phyloP scores from a whole-genome alignment of 192 early-diverging fungal genomes.

The Coemansia sp. region DNA sequence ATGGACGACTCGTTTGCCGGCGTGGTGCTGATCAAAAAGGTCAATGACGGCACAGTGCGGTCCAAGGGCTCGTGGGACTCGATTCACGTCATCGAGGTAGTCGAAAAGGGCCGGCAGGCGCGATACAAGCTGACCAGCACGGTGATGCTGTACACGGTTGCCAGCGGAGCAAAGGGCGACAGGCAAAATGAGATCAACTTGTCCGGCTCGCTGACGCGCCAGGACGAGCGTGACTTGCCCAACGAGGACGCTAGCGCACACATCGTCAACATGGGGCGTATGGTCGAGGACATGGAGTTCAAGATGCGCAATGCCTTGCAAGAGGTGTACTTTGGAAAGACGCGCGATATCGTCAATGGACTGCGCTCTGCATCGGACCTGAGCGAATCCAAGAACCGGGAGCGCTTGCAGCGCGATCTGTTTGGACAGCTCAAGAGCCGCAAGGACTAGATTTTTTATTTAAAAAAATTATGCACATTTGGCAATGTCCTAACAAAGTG shows the following conservation, averaged over 20 bases:
- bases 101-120: slow-evolving; percentile 83
- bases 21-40: slow-evolving; percentile 96
- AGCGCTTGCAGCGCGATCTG: slow-evolving; percentile 79
- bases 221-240: slow-evolving; percentile 84
- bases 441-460: slow-evolving; percentile 22
- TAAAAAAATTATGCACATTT: background rate
- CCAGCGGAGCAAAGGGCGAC: slow-evolving; percentile 59
- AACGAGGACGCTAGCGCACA: slow-evolving; percentile 77
- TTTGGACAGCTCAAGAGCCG: slow-evolving; percentile 68
- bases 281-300: slow-evolving; percentile 98
- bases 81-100: slow-evolving; percentile 94
- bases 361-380: slow-evolving; percentile 80
- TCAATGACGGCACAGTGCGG: slow-evolving; percentile 69
- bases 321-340: slow-evolving; percentile 98
- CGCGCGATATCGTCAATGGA: slow-evolving; percentile 95
- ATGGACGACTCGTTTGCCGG: slow-evolving; percentile 87
- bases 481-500: background rate
- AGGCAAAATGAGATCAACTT: slow-evolving; percentile 72
- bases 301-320: slow-evolving; percentile 95
- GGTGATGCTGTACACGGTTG: slow-evolving; percentile 91
- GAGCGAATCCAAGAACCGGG: slow-evolving; percentile 74
- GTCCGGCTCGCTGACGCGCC: slow-evolving; percentile 91
- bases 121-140: slow-evolving; percentile 97
- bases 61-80: slow-evolving; percentile 98
- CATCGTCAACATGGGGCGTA: slow-evolving; percentile 91